Conservation (phyloP, 352 stramenopile genomes). For the Globisporangium paddicum region DNA sequence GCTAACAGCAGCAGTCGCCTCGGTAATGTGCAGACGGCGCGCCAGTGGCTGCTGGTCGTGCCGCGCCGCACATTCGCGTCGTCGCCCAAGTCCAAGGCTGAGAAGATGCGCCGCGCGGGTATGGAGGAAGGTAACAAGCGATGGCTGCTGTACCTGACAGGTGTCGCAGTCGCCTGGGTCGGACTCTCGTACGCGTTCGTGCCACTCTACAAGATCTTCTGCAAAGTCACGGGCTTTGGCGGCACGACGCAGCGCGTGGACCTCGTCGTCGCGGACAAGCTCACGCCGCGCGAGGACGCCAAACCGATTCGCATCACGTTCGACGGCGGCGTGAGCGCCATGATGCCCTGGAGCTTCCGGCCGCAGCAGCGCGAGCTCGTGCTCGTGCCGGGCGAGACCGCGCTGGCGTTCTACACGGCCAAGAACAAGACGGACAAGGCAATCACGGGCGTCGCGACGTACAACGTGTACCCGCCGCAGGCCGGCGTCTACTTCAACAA, state of each 20-base stretch:
- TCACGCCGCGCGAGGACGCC: constrained; percentile 89
- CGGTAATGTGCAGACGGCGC: constrained; percentile 7
- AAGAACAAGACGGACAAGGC: constrained; percentile 96
- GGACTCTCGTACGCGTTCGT: constrained; percentile 97
- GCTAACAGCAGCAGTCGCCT: no score
- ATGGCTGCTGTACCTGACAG: constrained; percentile 90
- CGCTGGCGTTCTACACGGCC: constrained; percentile 98
- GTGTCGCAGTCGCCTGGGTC: constrained; percentile 91
- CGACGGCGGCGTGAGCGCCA: constrained; percentile 91
- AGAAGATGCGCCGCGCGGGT: constrained; percentile 36
- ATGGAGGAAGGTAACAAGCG: constrained; percentile 89
- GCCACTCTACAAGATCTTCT: constrained; percentile 99
- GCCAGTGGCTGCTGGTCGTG: constrained; percentile 7
- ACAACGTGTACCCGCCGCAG: constrained; percentile 98
- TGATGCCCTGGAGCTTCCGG: constrained; percentile 96
- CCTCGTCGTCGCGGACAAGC: constrained; percentile 70
- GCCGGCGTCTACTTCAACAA: constrained; percentile 99
- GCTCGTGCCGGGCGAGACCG: constrained; percentile 95
- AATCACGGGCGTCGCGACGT: constrained; percentile 99
- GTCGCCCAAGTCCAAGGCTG: constrained; percentile 34
- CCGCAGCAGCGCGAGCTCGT: constrained; percentile 93
- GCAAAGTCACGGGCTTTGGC: constrained; percentile 97
- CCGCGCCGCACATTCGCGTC: constrained; percentile 38
- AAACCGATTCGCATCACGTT: constrained; percentile 96
- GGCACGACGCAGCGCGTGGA: constrained; percentile 89